phyloP scores from a whole-genome alignment of 139 green algal genomes.

The Chlorella sorokiniana region DNA sequence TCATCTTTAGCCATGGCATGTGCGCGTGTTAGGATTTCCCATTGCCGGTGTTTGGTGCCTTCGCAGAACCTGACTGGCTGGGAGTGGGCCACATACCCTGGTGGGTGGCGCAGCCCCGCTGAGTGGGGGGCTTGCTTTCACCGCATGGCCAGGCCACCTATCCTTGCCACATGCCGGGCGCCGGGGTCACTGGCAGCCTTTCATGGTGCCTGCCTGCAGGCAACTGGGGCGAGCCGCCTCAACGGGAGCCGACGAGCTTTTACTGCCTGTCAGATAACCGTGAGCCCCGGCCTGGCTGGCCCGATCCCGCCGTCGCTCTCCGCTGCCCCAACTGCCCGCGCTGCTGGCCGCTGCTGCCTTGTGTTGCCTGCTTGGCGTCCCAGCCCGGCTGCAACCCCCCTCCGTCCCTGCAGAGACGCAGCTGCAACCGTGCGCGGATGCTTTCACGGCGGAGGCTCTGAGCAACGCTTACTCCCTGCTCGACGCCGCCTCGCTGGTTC shows the following conservation, averaged over 20 bases:
- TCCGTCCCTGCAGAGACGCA: too few species aligned
- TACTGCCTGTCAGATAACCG: conserved; percentile 24
- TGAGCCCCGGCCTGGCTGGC: conserved; percentile 4
- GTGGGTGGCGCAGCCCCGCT: not conserved
- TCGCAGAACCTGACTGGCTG: conserved; percentile 11
- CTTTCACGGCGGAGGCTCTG: too few species aligned
- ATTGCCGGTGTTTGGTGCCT: too few species aligned
- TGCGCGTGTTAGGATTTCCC: too few species aligned
- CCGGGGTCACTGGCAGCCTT: not conserved
- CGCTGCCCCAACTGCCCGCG: too few species aligned
- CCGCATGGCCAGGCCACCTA: not conserved
- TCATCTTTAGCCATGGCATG: too few species aligned
- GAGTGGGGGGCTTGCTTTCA: not conserved
- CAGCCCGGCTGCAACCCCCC: too few species aligned
- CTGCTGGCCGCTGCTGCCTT: too few species aligned
- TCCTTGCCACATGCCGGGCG: not conserved
- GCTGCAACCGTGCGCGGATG: too few species aligned
- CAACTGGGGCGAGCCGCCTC: conserved; percentile 34
- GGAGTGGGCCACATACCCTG: conserved; percentile 31
- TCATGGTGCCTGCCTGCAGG: not conserved
- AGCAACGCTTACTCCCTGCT: not conserved
- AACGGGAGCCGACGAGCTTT: not conserved
- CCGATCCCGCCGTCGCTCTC: not conserved
- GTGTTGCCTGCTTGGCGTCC: too few species aligned
- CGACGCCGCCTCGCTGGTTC: not conserved